phyloP scores from a whole-genome alignment of 2,329 filamentous ascomycete species.

The Remersonia thermophila region DNA sequence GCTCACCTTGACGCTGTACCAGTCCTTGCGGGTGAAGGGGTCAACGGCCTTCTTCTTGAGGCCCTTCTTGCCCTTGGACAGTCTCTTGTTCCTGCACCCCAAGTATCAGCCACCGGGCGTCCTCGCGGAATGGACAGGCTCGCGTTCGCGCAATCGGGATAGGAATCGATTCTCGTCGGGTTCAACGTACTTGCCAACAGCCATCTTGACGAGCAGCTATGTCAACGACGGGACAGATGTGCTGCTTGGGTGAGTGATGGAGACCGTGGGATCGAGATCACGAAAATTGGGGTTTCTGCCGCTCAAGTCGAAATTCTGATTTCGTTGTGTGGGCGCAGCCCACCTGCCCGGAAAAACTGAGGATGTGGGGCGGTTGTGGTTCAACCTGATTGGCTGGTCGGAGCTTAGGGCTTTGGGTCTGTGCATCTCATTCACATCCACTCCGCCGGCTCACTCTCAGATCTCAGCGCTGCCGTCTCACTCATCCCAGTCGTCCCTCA shows the following conservation, averaged over 20 bases:
- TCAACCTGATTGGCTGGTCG: slow-evolving; percentile 13
- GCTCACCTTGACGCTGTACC: slow-evolving; percentile 89
- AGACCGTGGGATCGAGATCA: slow-evolving; percentile 21
- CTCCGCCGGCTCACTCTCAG: too few relatives aligned
- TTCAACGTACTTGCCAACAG: slow-evolving; percentile 45
- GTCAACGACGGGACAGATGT: slow-evolving; percentile 28
- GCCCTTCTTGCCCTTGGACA: slow-evolving; percentile 99
- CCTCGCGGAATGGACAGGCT: slow-evolving; percentile 1
- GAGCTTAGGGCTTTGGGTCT: slow-evolving; percentile 18
- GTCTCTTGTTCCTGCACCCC: slow-evolving; percentile 82
- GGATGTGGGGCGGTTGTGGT: slow-evolving; percentile 14
- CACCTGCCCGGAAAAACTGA: slow-evolving; percentile 18
- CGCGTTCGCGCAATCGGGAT: slow-evolving; percentile 5
- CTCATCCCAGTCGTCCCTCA: too few relatives aligned
- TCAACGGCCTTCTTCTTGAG: slow-evolving; percentile 99
- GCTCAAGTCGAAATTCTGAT: slow-evolving; percentile 21
- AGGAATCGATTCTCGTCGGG: slow-evolving; percentile 11
- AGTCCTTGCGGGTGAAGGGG: slow-evolving; percentile 97
- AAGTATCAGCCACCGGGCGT: slow-evolving; percentile 15
- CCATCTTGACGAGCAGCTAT: slow-evolving; percentile 44
- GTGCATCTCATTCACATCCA: slow-evolving; percentile 7
- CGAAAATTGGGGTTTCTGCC: slow-evolving; percentile 20
- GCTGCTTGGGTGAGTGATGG: slow-evolving; percentile 29
- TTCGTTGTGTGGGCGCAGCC: slow-evolving; percentile 20
- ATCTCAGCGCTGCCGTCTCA: too few relatives aligned